Base-by-base conservation (phyloP, 2,329 filamentous ascomycete genomes). In the Claviceps sp. region DNA sequence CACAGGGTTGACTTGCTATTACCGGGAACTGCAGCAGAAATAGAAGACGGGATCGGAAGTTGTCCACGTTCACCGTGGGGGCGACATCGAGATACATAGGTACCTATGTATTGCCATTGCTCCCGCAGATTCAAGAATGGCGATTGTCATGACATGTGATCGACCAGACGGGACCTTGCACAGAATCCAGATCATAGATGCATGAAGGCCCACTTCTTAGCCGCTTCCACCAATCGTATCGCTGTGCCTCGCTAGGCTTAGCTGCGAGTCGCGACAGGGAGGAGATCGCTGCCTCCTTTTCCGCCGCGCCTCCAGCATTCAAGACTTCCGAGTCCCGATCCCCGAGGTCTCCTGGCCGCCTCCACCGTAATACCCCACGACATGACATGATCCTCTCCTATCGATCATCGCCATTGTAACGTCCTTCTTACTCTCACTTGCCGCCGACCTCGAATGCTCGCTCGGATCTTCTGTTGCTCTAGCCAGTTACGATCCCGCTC, bases 211-310 rank as follows among this genome's bases (percentile, higher is more conserved):
- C 40, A 43, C 40, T 43, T 23, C 4, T 22, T 14, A 22, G 20
- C 9, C 16, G 4, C 20, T 7, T 22, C 17, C 40, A 43, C 40
- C 40, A 14, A 43, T 43, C 40, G 13, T 23, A 22, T 43, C 4
- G 40, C 40, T 23, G 16, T 40, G 39, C 39, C 39, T 34, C 29
- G 29, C 29, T 42, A 20, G 39, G 16, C 20, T 22, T 13, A 43
- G 40, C 14, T 20, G 14, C 8, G 39, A 42, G 8, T n/a, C n/a
- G n/a, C 8, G 39, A 42, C 17, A 11, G 11, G 17, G 6, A 20
- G 22, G 6, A 20, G 22, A 20, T 43, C 17, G 38, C 39, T 7
- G 50, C 37, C 50, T 49, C 50, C 50, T 52, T 49, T 52, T 49
- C 29, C 45, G 26, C 8, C 9, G 11, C 14, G 16, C 20, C 20